phyloP scores from a whole-genome alignment of 345 rosid species.

The Citropsis articulata region DNA sequence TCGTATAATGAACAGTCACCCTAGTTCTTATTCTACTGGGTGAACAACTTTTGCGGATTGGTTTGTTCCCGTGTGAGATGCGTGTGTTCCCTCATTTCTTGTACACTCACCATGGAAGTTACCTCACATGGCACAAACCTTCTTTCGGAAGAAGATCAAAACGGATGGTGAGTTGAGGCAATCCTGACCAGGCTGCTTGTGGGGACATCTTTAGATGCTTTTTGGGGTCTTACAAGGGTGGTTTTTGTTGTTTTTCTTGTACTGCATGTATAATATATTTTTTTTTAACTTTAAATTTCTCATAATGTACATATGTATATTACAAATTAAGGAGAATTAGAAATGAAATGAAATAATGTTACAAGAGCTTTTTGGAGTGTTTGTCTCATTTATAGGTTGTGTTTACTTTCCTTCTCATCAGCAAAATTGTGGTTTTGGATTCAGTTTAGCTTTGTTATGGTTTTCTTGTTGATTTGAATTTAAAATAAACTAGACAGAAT shows the following conservation, averaged over 20 bases:
- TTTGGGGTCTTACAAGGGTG: neutral
- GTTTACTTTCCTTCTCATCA: neutral
- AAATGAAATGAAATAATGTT: constrained; percentile 7
- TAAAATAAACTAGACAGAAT: too few relatives aligned
- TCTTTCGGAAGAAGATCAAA: neutral
- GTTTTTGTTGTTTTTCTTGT: neutral
- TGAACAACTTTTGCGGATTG: neutral
- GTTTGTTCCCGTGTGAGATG: neutral
- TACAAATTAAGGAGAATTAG: constrained; percentile 4
- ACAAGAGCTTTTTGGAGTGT: neutral
- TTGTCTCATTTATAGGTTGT: neutral
- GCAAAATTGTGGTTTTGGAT: neutral
- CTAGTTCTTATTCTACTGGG: neutral
- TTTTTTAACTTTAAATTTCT: neutral
- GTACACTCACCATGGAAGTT: neutral
- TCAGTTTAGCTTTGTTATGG: too few relatives aligned
- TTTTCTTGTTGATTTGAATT: too few relatives aligned
- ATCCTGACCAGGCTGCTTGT: neutral
- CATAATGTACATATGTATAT: neutral
- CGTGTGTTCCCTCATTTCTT: neutral
- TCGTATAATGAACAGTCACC: constrained; percentile 31
- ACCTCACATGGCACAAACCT: neutral
- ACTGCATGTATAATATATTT: neutral
- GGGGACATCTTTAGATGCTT: neutral
- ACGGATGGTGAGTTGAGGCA: neutral